Evolutionary conservation across 1,284 basidiomycete genomes (phyloP).

Genomic region (Cryptococcus sp.): DNA sequence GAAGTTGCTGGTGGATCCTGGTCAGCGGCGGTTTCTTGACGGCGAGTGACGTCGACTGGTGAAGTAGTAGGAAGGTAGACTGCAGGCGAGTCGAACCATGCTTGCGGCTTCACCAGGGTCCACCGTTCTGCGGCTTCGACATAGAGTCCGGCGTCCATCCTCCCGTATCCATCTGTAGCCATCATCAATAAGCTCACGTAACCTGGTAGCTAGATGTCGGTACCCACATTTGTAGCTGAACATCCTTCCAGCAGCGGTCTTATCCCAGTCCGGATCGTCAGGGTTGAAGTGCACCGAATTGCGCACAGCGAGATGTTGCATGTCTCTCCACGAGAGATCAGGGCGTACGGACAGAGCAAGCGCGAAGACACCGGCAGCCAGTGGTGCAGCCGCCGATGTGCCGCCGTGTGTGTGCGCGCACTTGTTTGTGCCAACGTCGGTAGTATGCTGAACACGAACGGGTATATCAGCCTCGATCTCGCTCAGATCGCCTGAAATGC

Average conservation of each 20-base stretch:
- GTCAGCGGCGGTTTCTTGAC: conserved; percentile 4
- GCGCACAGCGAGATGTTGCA: conserved; percentile 85
- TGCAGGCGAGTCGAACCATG: conserved; percentile 77
- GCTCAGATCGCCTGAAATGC: conserved; percentile 35
- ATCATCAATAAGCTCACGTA: not conserved
- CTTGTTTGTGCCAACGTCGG: conserved; percentile 82
- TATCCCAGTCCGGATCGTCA: conserved; percentile 93
- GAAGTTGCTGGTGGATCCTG: not conserved
- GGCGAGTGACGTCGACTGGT: conserved; percentile 10
- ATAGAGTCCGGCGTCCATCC: conserved; percentile 79
- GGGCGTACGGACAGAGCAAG: conserved; percentile 80
- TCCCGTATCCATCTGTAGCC: conserved; percentile 74
- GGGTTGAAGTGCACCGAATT: conserved; percentile 79
- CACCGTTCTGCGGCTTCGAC: conserved; percentile 80
- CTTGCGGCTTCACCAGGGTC: conserved; percentile 90
- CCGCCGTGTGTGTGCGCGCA: conserved; percentile 89
- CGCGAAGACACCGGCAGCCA: conserved; percentile 88
- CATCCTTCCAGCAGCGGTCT: conserved; percentile 70
- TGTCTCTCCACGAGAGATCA: conserved; percentile 94
- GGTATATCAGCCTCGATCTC: not conserved
- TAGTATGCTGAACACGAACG: conserved; percentile 70
- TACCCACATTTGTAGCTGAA: conserved; percentile 86
- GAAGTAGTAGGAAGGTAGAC: conserved; percentile 60
- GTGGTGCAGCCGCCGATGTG: conserved; percentile 95
- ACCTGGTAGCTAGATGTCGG: not conserved